Evolutionary conservation across 768 basidiomycete species (phyloP).

Genomic region (Boletellus emodensis): DNA sequence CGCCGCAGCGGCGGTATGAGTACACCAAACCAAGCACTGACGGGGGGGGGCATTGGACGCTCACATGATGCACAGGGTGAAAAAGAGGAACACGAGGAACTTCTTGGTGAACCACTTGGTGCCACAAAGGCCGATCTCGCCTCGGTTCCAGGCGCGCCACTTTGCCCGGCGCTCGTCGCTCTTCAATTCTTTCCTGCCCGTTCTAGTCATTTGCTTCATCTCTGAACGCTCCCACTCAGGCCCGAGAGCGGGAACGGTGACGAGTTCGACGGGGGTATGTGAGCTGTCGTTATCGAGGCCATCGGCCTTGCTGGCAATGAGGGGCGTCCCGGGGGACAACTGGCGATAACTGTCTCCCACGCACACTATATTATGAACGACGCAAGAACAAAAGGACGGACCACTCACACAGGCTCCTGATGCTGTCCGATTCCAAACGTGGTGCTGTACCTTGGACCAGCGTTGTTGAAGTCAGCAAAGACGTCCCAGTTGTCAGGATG

Average conservation of each 20-base stretch:
- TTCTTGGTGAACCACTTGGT: constrained; percentile 66
- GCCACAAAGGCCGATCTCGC: constrained; percentile 77
- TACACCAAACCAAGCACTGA: neutral
- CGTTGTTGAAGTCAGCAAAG: constrained; percentile 87
- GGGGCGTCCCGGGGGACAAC: constrained; percentile 30
- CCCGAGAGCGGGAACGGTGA: constrained; percentile 89
- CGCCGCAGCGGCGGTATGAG: constrained; percentile 1
- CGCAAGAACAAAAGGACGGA: neutral
- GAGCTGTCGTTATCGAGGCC: constrained; percentile 31
- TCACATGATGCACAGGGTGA: constrained; percentile 55
- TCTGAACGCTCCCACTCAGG: constrained; percentile 86
- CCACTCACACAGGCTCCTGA: constrained; percentile 45
- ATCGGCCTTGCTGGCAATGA: constrained; percentile 33
- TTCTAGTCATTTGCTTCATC: constrained; percentile 70
- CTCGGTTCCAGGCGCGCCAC: constrained; percentile 76
- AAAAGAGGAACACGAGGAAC: constrained; percentile 64
- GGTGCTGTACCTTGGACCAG: constrained; percentile 71
- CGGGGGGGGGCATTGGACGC: constrained; percentile 20
- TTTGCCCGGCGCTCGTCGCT: constrained; percentile 48
- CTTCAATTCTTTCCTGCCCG: constrained; percentile 62
- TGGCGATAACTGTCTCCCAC: constrained; percentile 41
- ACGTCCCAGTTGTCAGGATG: constrained; percentile 64
- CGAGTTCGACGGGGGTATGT: constrained; percentile 68
- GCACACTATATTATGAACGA: constrained; percentile 9
- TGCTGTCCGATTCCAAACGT: constrained; percentile 46